Evolutionary conservation across 2,329 filamentous ascomycete species (phyloP), one percentile per base, ranked within the genome.

Genomic region (Trichoderma sp.): DNA sequence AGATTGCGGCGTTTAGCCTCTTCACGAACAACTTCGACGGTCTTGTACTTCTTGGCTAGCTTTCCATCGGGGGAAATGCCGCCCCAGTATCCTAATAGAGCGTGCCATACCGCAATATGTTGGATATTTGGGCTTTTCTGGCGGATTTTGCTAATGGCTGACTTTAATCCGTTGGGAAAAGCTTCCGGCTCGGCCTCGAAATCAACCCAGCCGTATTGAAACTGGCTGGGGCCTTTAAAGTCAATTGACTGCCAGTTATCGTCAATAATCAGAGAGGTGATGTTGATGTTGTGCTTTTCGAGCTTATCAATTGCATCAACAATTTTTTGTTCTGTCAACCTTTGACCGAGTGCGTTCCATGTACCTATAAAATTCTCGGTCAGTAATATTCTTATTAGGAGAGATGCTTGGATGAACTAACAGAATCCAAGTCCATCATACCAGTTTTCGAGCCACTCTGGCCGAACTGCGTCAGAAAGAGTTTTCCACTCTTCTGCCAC

Each of bases 81-180:
- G 58, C 93, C 95, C 96, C 96, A 97, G 78, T 97, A 97, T 2
- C 94, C 91, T 63, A 91, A 78, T 0, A 98, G 84, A 0, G 95
- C 93, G 81, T 99, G 96, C 96, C 96, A 99, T 0, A 98, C 95
- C 13, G 92, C 93, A 62, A 98, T 87, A 74, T 97, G 91, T 70
- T 91, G 87, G 70, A 98, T 90, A 70, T 89, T 88, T 0, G 89
- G 89, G 74, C 94, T 88, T 19, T 85, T 85, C 21, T 86, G 80
- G 27, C 93, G 89, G 70, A 98, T 92, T 7, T 87, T 85, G 5
- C 84, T 81, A 1, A 96, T 85, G 0, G 91, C 89, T 7, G 88
- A 84, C 76, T 91, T 92, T 10, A 99, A 83, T 0, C 96, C 96
- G 2, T 87, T 83, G 0, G 95, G 94, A 70, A 99, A 99, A 0